phyloP scores from a whole-genome alignment of 345 rosid genomes.

The Zanthoxylum bungeanum region DNA sequence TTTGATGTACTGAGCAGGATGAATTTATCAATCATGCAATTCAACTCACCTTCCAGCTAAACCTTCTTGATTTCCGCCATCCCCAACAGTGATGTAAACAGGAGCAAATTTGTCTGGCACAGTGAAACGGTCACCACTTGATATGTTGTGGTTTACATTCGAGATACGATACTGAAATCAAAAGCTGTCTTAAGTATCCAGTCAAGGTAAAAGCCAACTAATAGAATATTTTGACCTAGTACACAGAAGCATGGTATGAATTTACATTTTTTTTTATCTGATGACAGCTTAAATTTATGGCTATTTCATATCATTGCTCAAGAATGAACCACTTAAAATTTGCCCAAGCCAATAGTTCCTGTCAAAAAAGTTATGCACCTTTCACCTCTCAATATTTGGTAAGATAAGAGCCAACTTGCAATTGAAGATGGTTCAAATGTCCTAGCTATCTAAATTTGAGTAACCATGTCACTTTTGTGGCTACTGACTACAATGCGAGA shows the following conservation, averaged over 20 bases:
- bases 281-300: not conserved
- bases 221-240: not conserved
- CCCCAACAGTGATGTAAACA: constrained; percentile 85
- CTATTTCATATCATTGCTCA: not conserved
- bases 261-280: not conserved
- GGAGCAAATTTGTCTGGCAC: constrained; percentile 80
- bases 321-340: constrained; percentile 6
- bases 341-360: not conserved
- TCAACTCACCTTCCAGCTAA: constrained; percentile 65
- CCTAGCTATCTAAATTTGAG: not conserved
- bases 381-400: not conserved
- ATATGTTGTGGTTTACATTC: constrained; percentile 64
- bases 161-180: constrained; percentile 73
- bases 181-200: not conserved
- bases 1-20: not conserved
- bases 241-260: not conserved
- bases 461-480: not conserved
- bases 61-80: constrained; percentile 97
- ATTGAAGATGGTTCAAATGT: not conserved
- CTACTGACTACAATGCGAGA: not conserved
- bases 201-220: not conserved
- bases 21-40: not conserved
- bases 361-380: not conserved
- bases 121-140: constrained; percentile 64
- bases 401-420: not conserved